Evolutionary conservation across 2,329 filamentous ascomycete species (phyloP).

Genomic region (Talaromyces sp.): DNA sequence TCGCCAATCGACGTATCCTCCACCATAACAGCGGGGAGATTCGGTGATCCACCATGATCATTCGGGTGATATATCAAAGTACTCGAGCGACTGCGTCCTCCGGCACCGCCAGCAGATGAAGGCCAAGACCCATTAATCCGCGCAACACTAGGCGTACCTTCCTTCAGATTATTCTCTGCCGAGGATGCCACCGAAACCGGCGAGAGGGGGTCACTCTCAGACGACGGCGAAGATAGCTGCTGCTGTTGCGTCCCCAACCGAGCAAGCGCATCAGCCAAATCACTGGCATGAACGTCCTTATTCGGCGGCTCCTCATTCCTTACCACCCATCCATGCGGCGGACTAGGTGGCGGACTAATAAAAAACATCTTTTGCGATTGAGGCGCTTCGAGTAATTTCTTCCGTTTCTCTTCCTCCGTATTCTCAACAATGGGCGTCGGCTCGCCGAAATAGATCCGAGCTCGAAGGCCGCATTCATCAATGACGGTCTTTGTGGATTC

Average conservation of each 20-base stretch:
- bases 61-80: slow-evolving; percentile 60
- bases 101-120: slow-evolving; percentile 23
- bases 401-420: slow-evolving; percentile 27
- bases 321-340: slow-evolving; percentile 61
- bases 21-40: slow-evolving; percentile 59
- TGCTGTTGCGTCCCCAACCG: slow-evolving; percentile 38
- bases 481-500: slow-evolving; percentile 22
- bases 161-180: neutral
- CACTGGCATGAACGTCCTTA: slow-evolving; percentile 59
- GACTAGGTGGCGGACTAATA: slow-evolving; percentile 59
- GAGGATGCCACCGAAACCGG: slow-evolving; percentile 29
- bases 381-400: slow-evolving; percentile 51
- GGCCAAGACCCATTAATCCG: slow-evolving; percentile 15
- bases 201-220: slow-evolving; percentile 26
- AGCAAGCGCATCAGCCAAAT: slow-evolving; percentile 54
- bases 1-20: slow-evolving; percentile 52
- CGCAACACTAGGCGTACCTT: neutral
- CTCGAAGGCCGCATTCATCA: slow-evolving; percentile 22
- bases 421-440: slow-evolving; percentile 45
- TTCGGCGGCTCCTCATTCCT: slow-evolving; percentile 60
- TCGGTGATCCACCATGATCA: slow-evolving; percentile 55
- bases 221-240: slow-evolving; percentile 3
- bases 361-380: slow-evolving; percentile 60
- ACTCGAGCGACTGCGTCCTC: slow-evolving; percentile 47
- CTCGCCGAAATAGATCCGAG: slow-evolving; percentile 50